These are phyloP conservation scores for Sophora flavescens DNA, from an alignment of 306 rosid genomes.

Conservation along the genomic window DNA sequence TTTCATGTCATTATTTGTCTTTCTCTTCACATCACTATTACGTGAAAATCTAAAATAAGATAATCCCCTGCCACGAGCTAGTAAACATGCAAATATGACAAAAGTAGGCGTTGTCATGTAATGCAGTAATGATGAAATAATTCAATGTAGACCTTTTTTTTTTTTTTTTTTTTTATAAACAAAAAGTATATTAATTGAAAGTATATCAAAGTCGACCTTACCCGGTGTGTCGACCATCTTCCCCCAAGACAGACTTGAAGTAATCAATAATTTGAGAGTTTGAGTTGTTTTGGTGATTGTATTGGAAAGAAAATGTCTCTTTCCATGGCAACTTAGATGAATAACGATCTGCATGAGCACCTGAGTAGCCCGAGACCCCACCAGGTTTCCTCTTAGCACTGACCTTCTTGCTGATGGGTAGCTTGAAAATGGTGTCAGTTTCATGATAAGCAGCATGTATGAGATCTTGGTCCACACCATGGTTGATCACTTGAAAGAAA, in stretches of 20 bases:
- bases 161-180: no score
- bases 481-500: slow-evolving; percentile 73
- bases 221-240: slow-evolving; percentile 64
- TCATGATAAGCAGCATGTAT: slow-evolving; percentile 59
- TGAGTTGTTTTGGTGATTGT: slow-evolving; percentile 30
- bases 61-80: no score
- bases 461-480: slow-evolving; percentile 61
- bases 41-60: no score
- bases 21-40: no score
- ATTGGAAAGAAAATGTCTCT: slow-evolving; percentile 67
- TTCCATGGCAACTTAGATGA: slow-evolving; percentile 77
- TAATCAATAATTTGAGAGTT: slow-evolving; percentile 56
- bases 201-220: no score
- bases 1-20: no score
- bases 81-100: not conserved
- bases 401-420: slow-evolving; percentile 57
- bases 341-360: slow-evolving; percentile 77
- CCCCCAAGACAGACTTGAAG: slow-evolving; percentile 66
- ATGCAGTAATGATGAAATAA: not conserved
- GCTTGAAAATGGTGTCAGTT: slow-evolving; percentile 59
- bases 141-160: slow-evolving; percentile 32
- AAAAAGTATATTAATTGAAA: no score
- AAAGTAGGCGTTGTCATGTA: not conserved
- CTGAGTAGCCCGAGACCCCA: slow-evolving; percentile 59
- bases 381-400: slow-evolving; percentile 56